Conservation (phyloP, 2,329 filamentous ascomycete genomes). For the Colletotrichum agaves region DNA sequence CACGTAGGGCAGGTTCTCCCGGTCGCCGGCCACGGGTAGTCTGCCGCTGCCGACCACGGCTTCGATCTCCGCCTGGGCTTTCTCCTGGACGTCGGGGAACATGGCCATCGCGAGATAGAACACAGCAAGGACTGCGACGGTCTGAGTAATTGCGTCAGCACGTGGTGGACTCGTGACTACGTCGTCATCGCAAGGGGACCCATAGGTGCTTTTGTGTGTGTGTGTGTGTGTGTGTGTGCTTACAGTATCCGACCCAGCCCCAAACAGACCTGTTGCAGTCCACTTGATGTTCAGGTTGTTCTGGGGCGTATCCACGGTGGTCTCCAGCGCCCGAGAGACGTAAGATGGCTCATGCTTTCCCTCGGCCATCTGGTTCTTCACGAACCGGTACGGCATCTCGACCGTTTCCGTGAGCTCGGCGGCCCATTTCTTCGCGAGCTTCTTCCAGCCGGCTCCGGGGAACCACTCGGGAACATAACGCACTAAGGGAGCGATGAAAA, state of each 20-base stretch:
- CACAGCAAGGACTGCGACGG: constrained; percentile 45
- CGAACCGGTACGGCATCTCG: constrained; percentile 35
- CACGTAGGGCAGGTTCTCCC: constrained; percentile 53
- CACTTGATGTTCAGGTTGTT: constrained; percentile 27
- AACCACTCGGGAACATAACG: constrained; percentile 34
- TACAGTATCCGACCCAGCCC: constrained; percentile 36
- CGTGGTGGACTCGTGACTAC: fast-evolving
- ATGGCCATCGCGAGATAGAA: constrained; percentile 61
- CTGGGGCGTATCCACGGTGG: background rate
- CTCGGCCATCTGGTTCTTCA: constrained; percentile 39
- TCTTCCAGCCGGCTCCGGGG: constrained; percentile 35
- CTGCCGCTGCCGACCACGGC: constrained; percentile 49
- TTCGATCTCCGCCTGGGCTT: constrained; percentile 48
- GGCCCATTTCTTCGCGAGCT: constrained; percentile 16
- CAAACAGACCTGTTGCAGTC: constrained; percentile 25
- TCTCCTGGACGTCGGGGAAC: constrained; percentile 55
- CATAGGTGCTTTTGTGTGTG: no score
- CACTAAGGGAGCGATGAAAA: constrained; percentile 39
- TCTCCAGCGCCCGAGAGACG: constrained; percentile 1
- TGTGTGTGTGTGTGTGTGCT: constrained; percentile 41
- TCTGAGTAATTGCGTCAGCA: constrained; percentile 26
- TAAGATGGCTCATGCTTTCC: constrained; percentile 6
- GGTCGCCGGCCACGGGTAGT: constrained; percentile 51
- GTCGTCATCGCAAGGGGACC: no score
- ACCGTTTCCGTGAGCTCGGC: background rate